Percentiles rank a stretch among this genome's conserved stretches.
These are phyloP conservation scores for Auricularia heimuer DNA, from an alignment of 768 basidiomycete genomes.

Conservation along the genomic window DNA sequence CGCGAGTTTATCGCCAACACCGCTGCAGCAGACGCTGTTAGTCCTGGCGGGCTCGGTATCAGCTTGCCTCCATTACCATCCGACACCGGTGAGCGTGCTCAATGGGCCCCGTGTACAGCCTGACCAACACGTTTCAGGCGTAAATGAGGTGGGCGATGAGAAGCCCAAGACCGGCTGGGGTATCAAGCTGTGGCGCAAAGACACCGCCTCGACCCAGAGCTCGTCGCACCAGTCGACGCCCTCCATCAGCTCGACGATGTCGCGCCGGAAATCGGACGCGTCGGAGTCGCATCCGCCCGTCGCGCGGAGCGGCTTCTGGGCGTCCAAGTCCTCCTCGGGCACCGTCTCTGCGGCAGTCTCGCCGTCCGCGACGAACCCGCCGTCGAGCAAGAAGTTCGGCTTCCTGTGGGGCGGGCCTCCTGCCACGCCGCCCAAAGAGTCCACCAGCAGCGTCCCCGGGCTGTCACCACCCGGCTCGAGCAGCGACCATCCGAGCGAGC, in stretches of 20 bases:
- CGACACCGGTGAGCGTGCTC: constrained; percentile 6
- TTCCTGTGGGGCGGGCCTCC: constrained; percentile 1
- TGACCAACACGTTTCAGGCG: neutral
- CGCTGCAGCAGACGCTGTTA: constrained; percentile 6
- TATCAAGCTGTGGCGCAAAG: constrained; percentile 10
- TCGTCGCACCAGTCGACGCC: constrained; percentile 2
- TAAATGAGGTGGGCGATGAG: constrained; percentile 6
- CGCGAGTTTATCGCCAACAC: constrained; percentile 67
- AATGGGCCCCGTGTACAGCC: neutral
- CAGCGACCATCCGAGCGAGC: neutral
- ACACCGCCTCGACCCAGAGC: neutral
- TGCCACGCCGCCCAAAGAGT: neutral
- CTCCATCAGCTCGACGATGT: constrained; percentile 6
- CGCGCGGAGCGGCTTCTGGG: constrained; percentile 4
- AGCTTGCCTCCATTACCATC: constrained; percentile 16
- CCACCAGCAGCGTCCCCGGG: neutral
- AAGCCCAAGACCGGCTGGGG: constrained; percentile 9
- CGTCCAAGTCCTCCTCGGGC: neutral
- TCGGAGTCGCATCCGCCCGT: neutral
- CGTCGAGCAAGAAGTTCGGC: constrained; percentile 2
- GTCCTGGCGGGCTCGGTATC: constrained; percentile 6
- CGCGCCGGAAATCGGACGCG: constrained; percentile 2
- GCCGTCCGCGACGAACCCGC: neutral
- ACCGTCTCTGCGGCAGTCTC: neutral
- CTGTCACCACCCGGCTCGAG: neutral